Base-by-base conservation (phyloP, 2,329 filamentous ascomycete species). In the Ophiostoma himal-ulmi region DNA sequence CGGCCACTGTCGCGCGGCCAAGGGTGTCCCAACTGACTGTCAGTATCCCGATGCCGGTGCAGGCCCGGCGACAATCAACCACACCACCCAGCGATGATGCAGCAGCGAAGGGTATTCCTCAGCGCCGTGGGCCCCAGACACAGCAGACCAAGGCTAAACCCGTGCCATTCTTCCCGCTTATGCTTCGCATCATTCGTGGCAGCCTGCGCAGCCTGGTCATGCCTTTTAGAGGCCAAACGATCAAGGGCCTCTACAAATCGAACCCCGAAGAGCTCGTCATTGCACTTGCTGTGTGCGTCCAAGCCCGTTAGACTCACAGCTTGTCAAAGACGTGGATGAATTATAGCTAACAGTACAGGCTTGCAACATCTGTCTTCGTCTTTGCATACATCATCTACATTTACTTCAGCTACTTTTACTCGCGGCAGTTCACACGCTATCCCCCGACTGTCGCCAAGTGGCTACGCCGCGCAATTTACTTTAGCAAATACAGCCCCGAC, bases 401-500 rank as follows among this genome's bases (percentile, higher is more conserved):
- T 67, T 87, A 86, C 78, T 83, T 85, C 73, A 80, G 80, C 73
- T 85, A 85, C 74, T 88, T 87, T 77, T 83, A 87, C 75, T 81
- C 83, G 69, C 76, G 80, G 37, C 82, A 86, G 71, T 86, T 87
- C 75, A 86, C 84, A 68, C 81, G 80, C 71, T 88, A 84, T 77
- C 92, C 92, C 2, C 86, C 91, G 60, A 84, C 88, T 0, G 88
- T 94, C 44, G 91, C 91, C 11, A 89, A 91, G 75, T 88, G 91
- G 72, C 84, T 99, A 66, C 91, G 95, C 41, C 87, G 89, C 74
- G 95, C 93, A 0, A 82, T 98, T 36, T 97, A 94, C 81, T 96
- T 92, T 80, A 92, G 89, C 74, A 94, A 95, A 76, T 86, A 90
- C 73, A 84, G 87, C 54, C 85, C 91, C 5, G 90, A 96, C 71